Base-by-base conservation (phyloP, 495 filamentous ascomycete genomes). In the Cudoniella acicularis region DNA sequence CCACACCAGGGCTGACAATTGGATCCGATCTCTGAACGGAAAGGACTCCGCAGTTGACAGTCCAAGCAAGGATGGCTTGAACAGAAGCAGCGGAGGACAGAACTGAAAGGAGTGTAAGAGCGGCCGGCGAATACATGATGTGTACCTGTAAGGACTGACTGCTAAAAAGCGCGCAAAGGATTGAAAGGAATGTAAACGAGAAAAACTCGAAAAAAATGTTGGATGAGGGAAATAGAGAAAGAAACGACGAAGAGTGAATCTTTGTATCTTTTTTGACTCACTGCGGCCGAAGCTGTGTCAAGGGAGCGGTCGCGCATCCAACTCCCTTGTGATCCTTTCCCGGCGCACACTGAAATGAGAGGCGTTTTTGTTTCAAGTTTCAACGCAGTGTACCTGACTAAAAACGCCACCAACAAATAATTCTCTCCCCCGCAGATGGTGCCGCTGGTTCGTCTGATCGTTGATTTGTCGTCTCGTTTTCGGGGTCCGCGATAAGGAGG, bases 11-110 rank as follows among this genome's bases (percentile, higher is more conserved):
- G 45, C 67, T 66, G 22, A 85, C 69, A 57, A 90, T 77, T 9
- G 88, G 88, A 65, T 92, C 89, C 25, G 82, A 61, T 46, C 86
- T 78, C 62, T 84, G 83, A 42, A 73, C 49, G 4, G 66, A 60
- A 10, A 74, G 65, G n/a, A 24, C 45, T 11, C 22, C 40, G 51
- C 61, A 53, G 30, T 63, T 57, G n/a, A 63, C 57, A 23, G 49
- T 57, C 30, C 30, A 36, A 36, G 30, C 30, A 6, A 20, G 9
- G 21, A 24, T 36, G 30, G 30, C 30, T 36, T 36, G 30, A 6
- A 36, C 30, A 6, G 30, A 36, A 6, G 30, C 30, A 6, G 30
- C 30, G 30, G 30, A 36, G 30, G 30, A 36, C 4, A 36, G 30
- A 36, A 36, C 30, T 36, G 30, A 36, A 36, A 36, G 30, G 30